A percentile compares a stretch with the other conserved stretches of the same genome.
These are phyloP conservation scores for Alternaria sp. DNA, from an alignment of 2,329 filamentous ascomycete genomes.

Conservation along the genomic window DNA sequence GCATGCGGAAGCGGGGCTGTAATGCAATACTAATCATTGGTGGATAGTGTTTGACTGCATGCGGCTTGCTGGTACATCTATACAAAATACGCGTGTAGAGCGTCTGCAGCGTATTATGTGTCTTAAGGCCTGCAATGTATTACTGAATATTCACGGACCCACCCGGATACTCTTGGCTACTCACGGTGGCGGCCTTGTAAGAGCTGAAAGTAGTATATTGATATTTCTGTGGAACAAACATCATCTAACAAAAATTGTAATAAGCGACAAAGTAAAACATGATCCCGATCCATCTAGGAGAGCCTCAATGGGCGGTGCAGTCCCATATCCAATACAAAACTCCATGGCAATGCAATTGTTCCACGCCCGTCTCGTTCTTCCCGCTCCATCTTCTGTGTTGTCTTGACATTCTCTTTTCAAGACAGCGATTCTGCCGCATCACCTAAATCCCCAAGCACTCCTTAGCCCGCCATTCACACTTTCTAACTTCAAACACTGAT, in stretches of 20 bases:
- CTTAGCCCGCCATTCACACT: constrained; percentile 47
- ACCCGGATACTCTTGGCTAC: background rate
- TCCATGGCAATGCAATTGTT: background rate
- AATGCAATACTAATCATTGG: constrained; percentile 14
- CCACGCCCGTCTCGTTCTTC: background rate
- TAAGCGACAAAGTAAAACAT: background rate
- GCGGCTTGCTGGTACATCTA: background rate
- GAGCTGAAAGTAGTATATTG: background rate
- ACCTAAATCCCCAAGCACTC: constrained; percentile 50
- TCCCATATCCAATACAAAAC: background rate
- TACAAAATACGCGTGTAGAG: background rate
- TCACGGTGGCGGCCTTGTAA: background rate
- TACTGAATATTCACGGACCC: background rate
- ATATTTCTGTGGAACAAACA: background rate
- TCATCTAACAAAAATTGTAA: background rate
- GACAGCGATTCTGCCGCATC: constrained; percentile 6
- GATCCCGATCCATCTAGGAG: background rate
- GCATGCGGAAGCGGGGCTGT: constrained; percentile 9
- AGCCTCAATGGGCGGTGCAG: constrained; percentile 20
- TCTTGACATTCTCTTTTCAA: background rate
- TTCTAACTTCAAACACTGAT: constrained; percentile 60
- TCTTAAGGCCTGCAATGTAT: background rate
- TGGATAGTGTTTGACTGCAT: background rate
- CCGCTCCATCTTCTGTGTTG: background rate
- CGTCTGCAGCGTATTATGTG: background rate